Evolutionary conservation across 768 basidiomycete genomes (phyloP), one percentile per base, ranked within the genome.

Genomic region (Mrakia frigida): DNA sequence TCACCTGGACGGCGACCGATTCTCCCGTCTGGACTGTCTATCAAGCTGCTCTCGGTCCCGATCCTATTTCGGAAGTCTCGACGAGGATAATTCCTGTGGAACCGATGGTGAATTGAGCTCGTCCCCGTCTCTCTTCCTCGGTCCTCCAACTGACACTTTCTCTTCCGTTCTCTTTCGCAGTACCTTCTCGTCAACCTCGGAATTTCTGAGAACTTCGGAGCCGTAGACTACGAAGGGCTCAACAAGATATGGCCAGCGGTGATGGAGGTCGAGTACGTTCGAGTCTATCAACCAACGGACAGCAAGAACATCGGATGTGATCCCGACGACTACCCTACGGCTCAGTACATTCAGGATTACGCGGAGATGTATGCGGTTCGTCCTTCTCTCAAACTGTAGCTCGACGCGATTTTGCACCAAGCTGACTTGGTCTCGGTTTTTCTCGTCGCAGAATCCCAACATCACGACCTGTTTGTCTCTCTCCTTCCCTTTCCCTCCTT

Each of bases 111-210:
- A 50, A 18, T 50, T 21, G 16, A 50, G 46, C 46, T 81, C 53
- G 84, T 61, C 41, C 9, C n/a, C 41, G 10, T 59, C 70, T 13
- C 50, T 35, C 59, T 16, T 53, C 28, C 52, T 37, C 23, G 9
- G 10, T 18, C 39, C 67, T 69, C 39, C 21, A 16, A 11, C 71
- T 73, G 52, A 56, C 37, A 16, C 0, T 33, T 13, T 16, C 46
- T 56, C 21, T 11, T 31, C 53, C 7, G 6, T 11, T 28, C 71
- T 31, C 71, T 11, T 11, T 39, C 35, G n/a, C 79, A 93, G 92
- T 93, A 93, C 80, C 85, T 97, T 80, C 90, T 97, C 79, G 85
- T 88, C 81, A 94, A 95, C 82, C 84, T 94, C 80, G 94, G 92
- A 73, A 89, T 96, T 83, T 94, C 92, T 6, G 84, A 86, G 74